Percentiles rank a stretch among this genome's conserved stretches.
These are phyloP conservation scores for Curvularia sp. DNA, from an alignment of 2,329 filamentous ascomycete genomes.

Conservation along the genomic window DNA sequence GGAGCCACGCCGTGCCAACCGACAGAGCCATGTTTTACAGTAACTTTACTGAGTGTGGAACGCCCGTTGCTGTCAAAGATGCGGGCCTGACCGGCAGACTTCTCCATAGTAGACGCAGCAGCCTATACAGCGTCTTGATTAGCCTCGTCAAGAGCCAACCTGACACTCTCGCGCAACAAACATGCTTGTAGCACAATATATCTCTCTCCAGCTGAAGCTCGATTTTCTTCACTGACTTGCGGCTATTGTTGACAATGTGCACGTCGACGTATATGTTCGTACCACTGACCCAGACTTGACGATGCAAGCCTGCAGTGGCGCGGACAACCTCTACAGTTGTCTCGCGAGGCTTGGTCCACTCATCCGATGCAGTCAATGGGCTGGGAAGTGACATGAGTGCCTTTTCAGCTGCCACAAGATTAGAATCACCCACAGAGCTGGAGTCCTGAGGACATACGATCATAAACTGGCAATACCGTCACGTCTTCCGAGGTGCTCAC, in stretches of 20 bases:
- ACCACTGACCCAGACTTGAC: constrained; percentile 66
- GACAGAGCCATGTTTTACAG: constrained; percentile 52
- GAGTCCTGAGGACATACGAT: constrained; percentile 50
- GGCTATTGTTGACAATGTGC: constrained; percentile 59
- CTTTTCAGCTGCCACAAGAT: constrained; percentile 55
- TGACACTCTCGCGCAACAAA: constrained; percentile 29
- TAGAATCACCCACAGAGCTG: constrained; percentile 8
- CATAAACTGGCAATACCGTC: constrained; percentile 61
- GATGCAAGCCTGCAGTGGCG: constrained; percentile 61
- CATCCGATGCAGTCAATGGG: constrained; percentile 59
- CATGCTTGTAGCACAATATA: constrained; percentile 60
- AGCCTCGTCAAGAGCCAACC: constrained; percentile 18
- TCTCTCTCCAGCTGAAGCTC: constrained; percentile 61
- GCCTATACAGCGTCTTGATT: constrained; percentile 44
- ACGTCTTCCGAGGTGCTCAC: constrained; percentile 60
- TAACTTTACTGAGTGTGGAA: constrained; percentile 54
- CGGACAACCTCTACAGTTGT: constrained; percentile 54
- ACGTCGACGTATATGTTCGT: constrained; percentile 63
- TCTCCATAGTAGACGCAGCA: constrained; percentile 58
- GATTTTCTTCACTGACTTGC: constrained; percentile 58
- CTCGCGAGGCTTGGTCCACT: constrained; percentile 52
- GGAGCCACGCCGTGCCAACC: constrained; percentile 59
- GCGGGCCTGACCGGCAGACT: constrained; percentile 58
- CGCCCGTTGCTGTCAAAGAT: constrained; percentile 61
- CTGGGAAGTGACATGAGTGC: constrained; percentile 61